Evolutionary conservation across 176 grass and related monocot species (phyloP).

Genomic region (maize (Zea mays)): DNA sequence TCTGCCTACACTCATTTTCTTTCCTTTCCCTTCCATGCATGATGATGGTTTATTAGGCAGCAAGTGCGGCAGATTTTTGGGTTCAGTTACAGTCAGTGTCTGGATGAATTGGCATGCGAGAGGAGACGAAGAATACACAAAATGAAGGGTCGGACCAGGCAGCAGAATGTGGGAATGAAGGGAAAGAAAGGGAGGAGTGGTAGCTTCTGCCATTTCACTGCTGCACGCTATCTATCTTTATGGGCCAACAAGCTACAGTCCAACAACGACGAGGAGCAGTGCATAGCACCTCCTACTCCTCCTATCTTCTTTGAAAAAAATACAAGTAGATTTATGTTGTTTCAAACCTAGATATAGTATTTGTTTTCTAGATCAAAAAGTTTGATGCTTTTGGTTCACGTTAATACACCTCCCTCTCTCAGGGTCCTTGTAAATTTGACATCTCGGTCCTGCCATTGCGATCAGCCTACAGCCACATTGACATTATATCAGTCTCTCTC

Average conservation of each 20-base stretch:
- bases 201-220: not conserved
- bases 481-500: no score
- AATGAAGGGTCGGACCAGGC: not conserved
- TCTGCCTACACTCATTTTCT: not conserved
- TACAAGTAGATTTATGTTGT: no score
- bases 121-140: slow-evolving; percentile 1
- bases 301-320: no score
- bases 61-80: not conserved
- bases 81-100: not conserved
- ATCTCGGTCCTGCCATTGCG: no score
- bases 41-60: not conserved
- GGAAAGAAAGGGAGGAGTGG: not conserved
- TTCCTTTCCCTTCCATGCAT: not conserved
- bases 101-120: not conserved
- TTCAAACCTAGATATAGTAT: no score
- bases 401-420: no score
- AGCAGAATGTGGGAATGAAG: slow-evolving; percentile 16
- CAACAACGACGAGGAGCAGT: not conserved
- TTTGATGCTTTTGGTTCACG: no score
- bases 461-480: no score
- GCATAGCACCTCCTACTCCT: no score
- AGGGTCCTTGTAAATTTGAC: no score
- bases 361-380: no score
- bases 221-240: slow-evolving; percentile 10
- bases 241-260: not conserved